phyloP scores from a whole-genome alignment of 805 yeast genomes.

The Sugiyamaella valdiviana region DNA sequence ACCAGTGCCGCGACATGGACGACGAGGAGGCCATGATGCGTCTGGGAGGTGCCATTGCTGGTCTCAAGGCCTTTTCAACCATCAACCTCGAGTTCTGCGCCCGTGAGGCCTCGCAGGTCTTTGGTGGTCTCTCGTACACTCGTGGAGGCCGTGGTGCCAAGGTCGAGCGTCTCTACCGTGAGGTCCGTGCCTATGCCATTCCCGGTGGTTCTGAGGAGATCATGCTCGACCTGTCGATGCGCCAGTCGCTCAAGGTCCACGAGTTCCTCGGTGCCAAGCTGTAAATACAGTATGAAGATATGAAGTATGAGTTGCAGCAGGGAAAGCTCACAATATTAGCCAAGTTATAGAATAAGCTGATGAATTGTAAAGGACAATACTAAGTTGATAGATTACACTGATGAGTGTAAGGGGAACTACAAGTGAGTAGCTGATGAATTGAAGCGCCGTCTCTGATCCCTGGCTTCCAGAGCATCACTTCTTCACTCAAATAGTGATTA shows the following conservation, averaged over 20 bases:
- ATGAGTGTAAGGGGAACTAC: too few species aligned
- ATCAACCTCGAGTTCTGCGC: slow-evolving; percentile 39
- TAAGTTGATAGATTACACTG: too few species aligned
- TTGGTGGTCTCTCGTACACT: slow-evolving; percentile 39
- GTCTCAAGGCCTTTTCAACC: slow-evolving; percentile 36
- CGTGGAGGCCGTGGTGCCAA: slow-evolving; percentile 40
- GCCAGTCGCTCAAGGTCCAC: slow-evolving; percentile 37
- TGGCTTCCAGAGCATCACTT: too few species aligned
- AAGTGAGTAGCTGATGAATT: too few species aligned
- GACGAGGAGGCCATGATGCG: slow-evolving; percentile 33
- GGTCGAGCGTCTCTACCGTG: slow-evolving; percentile 39
- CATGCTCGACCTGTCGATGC: slow-evolving; percentile 37
- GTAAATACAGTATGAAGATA: slow-evolving; percentile 17
- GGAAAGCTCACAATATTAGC: too few species aligned
- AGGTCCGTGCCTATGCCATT: slow-evolving; percentile 40
- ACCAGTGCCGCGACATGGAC: slow-evolving; percentile 29
- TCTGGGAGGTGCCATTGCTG: slow-evolving; percentile 40
- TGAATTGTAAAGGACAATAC: too few species aligned
- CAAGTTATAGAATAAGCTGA: too few species aligned
- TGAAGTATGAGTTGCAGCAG: not conserved
- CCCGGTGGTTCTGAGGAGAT: slow-evolving; percentile 43
- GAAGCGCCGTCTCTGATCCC: too few species aligned
- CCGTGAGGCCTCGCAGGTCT: slow-evolving; percentile 40
- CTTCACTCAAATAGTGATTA: too few species aligned
- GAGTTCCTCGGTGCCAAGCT: slow-evolving; percentile 36